Evolutionary conservation across 2,329 filamentous ascomycete species (phyloP).

Genomic region (Bipolaris bicolor): DNA sequence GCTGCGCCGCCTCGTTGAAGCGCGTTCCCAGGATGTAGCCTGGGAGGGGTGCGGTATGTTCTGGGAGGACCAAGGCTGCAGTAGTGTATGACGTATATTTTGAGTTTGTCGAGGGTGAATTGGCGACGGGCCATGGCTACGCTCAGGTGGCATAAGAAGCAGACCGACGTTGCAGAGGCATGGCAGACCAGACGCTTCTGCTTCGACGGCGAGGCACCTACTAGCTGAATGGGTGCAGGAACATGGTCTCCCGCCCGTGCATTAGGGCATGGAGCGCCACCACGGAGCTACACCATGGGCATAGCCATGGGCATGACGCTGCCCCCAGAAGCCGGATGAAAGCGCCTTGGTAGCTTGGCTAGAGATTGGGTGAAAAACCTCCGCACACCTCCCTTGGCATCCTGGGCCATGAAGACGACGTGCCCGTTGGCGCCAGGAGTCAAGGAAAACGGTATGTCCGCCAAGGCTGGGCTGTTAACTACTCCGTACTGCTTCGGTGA

Average conservation of each 20-base stretch:
- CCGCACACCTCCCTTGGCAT: background rate
- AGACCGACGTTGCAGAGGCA: slow-evolving; percentile 7
- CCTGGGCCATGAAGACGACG: slow-evolving; percentile 1
- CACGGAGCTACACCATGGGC: slow-evolving; percentile 5
- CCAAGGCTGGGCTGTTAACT: no score
- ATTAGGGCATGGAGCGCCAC: slow-evolving; percentile 17
- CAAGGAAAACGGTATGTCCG: background rate
- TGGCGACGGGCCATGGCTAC: slow-evolving; percentile 3
- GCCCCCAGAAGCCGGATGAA: background rate
- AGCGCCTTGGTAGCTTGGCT: slow-evolving; percentile 1
- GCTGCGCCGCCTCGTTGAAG: slow-evolving; percentile 32
- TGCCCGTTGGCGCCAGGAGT: slow-evolving; percentile 9
- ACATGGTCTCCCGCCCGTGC: slow-evolving; percentile 22
- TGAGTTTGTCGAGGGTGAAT: slow-evolving; percentile 19
- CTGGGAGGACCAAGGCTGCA: slow-evolving; percentile 13
- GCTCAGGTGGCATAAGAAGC: background rate
- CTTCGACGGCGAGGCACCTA: slow-evolving; percentile 4
- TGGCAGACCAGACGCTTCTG: background rate
- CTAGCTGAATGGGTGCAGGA: slow-evolving; percentile 19
- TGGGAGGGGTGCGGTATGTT: slow-evolving; percentile 14
- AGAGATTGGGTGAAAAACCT: slow-evolving; percentile 1
- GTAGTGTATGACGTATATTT: slow-evolving; percentile 32
- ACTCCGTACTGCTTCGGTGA: no score
- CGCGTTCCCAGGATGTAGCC: slow-evolving; percentile 22
- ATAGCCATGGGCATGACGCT: background rate